Conservation (phyloP, 257 asterid species). For the Ballota nigra region DNA sequence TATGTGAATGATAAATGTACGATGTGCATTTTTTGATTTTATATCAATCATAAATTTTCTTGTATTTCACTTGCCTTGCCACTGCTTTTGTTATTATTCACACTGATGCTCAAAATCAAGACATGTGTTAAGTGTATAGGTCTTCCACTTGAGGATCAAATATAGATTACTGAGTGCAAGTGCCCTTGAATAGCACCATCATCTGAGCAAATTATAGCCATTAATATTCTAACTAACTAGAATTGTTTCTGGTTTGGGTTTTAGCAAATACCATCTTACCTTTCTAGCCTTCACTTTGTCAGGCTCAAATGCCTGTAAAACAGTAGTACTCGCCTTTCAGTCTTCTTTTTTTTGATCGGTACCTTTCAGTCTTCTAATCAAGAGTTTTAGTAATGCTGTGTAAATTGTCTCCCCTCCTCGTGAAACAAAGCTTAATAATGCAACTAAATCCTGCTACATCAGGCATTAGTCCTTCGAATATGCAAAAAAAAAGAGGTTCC, state of each 20-base stretch:
- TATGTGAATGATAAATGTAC: neutral
- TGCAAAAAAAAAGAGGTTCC: neutral
- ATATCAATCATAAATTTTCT: neutral
- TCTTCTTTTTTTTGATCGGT: no score
- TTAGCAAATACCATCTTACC: no score
- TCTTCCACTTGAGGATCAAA: conserved; percentile 3
- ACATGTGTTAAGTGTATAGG: neutral
- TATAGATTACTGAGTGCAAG: neutral
- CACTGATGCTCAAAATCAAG: neutral
- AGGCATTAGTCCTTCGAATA: neutral
- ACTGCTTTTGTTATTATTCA: neutral
- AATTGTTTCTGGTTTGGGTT: neutral
- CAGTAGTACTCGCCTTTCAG: neutral
- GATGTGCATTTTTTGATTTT: conserved; percentile 13
- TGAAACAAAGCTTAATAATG: neutral
- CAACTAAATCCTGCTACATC: neutral
- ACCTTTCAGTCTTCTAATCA: neutral
- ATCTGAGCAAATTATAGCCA: neutral
- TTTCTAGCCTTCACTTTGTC: neutral
- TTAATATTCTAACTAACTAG: neutral
- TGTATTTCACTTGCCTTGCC: neutral
- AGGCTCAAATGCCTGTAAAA: neutral
- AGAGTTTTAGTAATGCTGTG: neutral
- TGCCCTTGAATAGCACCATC: neutral
- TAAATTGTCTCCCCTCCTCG: neutral